Percentiles rank a stretch among this genome's conserved stretches.
These are phyloP conservation scores for Leccinum incarnatum DNA, from an alignment of 768 basidiomycete species.

Conservation along the genomic window DNA sequence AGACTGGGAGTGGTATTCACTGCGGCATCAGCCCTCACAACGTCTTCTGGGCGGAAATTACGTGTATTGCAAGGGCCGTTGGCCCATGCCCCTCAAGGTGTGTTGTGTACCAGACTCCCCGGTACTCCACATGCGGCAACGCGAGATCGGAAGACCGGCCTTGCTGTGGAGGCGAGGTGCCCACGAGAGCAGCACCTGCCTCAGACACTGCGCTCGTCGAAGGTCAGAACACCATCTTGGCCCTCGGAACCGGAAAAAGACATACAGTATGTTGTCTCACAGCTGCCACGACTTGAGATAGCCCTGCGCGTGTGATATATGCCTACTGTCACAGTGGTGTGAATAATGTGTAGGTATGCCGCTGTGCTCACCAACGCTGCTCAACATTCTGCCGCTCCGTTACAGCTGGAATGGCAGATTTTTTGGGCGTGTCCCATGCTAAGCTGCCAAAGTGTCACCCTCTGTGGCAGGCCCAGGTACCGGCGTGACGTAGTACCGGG, in stretches of 20 bases:
- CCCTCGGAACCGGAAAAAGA: conserved; percentile 25
- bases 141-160: conserved; percentile 9
- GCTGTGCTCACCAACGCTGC: not conserved
- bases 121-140: conserved; percentile 4
- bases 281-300: conserved; percentile 6
- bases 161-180: conserved; percentile 21
- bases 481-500: not conserved
- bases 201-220: conserved; percentile 6
- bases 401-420: not conserved
- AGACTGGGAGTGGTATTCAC: not conserved
- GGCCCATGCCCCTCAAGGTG: not conserved
- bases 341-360: not conserved
- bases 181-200: conserved; percentile 10
- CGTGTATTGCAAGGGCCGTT: conserved; percentile 12
- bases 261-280: not conserved
- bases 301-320: conserved; percentile 8
- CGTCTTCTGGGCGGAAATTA: conserved; percentile 24
- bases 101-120: not conserved
- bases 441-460: conserved; percentile 4
- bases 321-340: conserved; percentile 6
- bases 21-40: conserved; percentile 4
- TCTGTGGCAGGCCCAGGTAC: conserved; percentile 2
- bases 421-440: not conserved
- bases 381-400: not conserved
- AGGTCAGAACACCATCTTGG: conserved; percentile 9